These are phyloP conservation scores for Sclerotiophoma versabilis DNA, from an alignment of 2,329 filamentous ascomycete species.

Conservation along the genomic window DNA sequence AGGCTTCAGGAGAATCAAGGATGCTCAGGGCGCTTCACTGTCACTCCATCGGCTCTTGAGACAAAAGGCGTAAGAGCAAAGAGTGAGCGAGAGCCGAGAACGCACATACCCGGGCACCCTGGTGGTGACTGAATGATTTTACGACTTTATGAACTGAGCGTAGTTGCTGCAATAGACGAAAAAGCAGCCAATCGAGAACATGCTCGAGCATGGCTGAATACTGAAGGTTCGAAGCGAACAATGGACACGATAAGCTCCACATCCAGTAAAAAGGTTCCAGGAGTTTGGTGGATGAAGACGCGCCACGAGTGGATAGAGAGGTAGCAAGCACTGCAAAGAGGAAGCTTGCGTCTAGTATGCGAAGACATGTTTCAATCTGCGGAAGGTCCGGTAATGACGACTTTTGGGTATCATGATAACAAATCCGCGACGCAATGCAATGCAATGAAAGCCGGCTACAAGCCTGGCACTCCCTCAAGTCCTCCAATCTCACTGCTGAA, in stretches of 20 bases:
- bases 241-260: background rate
- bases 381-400: background rate
- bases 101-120: background rate
- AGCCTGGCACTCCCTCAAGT: slow-evolving; percentile 62
- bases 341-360: too few relatives aligned
- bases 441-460: slow-evolving; percentile 19
- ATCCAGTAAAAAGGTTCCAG: too few relatives aligned
- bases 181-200: too few relatives aligned
- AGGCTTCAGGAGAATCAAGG: slow-evolving; percentile 6
- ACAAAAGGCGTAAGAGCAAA: slow-evolving; percentile 10
- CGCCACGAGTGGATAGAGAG: background rate
- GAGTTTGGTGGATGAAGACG: too few relatives aligned
- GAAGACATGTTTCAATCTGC: background rate
- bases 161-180: background rate
- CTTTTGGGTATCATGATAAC: slow-evolving; percentile 16
- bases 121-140: slow-evolving; percentile 2
- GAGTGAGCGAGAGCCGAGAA: background rate
- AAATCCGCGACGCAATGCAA: slow-evolving; percentile 14
- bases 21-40: slow-evolving; percentile 13
- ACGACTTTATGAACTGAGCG: slow-evolving; percentile 7
- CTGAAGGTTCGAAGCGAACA: background rate
- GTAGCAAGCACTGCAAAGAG: background rate
- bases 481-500: slow-evolving; percentile 77
- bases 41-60: slow-evolving; percentile 12
- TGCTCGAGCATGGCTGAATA: background rate